Evolutionary conservation across 1,284 basidiomycete genomes (phyloP), one percentile per base, ranked within the genome.

Genomic region (Pseudozyma flocculosa): DNA sequence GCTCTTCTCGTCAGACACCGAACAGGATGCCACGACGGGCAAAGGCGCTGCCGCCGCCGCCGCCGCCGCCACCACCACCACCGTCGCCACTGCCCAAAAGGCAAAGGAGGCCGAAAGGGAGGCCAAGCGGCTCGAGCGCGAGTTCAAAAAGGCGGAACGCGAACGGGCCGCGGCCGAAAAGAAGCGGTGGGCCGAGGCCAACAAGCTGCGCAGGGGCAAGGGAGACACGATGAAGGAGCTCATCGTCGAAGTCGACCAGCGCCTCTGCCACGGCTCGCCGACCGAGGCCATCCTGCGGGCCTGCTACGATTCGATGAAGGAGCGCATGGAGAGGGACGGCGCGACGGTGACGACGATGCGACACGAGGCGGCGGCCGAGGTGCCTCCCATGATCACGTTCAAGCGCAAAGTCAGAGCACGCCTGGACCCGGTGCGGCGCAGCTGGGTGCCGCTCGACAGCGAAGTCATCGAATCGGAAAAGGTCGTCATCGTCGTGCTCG

Each of bases 161-260:
- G 43, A 39, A 7, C 48, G 34, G 13, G 40, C 41, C 0, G 48
- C 47, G 10, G 50, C 54, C 1, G 54, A 60, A 13, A 63, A 58
- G 45, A 68, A 61, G 46, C 48, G 54, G 2, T 63, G 62, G 37
- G 42, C 46, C n/a, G 57, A 68, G 36, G 65, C 43, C 21, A 68
- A 68, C 36, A 58, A 58, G 11, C 57, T 68, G 11, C 54, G 57
- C 22, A 51, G 51, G 3, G 56, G 50, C 21, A 68, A 68, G 41
- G 19, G 49, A 8, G 65, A 68, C 10, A 68, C 65, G 22, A 63
- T 68, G 51, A 53, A 47, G 34, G 65, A 68, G 43, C 41, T 68
- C 30, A 57, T 63, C 19, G 42, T 63, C 32, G 61, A 63, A 40
- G 45, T 68, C 9, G 65, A 68, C 24, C 50, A 54, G 2, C 45